Base-by-base conservation (phyloP, 1,284 basidiomycete species). In the Trichosporon asahii region DNA sequence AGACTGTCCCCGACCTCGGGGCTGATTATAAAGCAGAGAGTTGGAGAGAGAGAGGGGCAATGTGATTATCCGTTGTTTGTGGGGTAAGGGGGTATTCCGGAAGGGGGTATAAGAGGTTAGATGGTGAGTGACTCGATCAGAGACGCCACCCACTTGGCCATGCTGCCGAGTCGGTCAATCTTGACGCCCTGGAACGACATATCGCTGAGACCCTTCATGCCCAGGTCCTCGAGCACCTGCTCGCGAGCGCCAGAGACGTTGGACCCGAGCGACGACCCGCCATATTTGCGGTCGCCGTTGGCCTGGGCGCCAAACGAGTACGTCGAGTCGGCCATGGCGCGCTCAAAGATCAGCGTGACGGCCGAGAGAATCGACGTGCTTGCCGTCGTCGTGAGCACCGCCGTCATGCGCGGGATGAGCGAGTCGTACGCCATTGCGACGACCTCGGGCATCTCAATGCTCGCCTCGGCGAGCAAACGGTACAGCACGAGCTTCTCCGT, bases 401-500 rank as follows among this genome's bases (percentile, higher is more conserved):
- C 89, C 73, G 89, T 89, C 78, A 94, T 89, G 72, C 89, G 89
- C 67, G 93, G 91, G 77, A 92, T 89, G 64, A 94, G 79, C 60
- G 87, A 87, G 70, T 94, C 92, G 76, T 92, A 94, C 91, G 88
- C 87, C 80, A 92, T 86, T 2, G 88, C 85, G n/a, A 93, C 85
- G 12, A 89, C 87, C 25, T 94, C 91, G 0, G 92, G 92, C 82
- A 89, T 91, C 25, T 85, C 82, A 12, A 85, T 82, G 27, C 89
- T 88, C n/a, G 93, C 87, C 61, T 93, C 91, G 29, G 92, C 88
- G 35, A 96, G 85, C 40, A 95, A 82, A 63, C 86, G 86, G 79
- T 91, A 94, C 63, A 95, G 80, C 66, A 95, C 90, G 76, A 93
- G 89, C 15, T 90, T 90, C 83, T 96, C 94, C 1, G 86, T 85